These are phyloP conservation scores for Sungouiella blattae DNA, from an alignment of 805 yeast species.

Conservation along the genomic window DNA sequence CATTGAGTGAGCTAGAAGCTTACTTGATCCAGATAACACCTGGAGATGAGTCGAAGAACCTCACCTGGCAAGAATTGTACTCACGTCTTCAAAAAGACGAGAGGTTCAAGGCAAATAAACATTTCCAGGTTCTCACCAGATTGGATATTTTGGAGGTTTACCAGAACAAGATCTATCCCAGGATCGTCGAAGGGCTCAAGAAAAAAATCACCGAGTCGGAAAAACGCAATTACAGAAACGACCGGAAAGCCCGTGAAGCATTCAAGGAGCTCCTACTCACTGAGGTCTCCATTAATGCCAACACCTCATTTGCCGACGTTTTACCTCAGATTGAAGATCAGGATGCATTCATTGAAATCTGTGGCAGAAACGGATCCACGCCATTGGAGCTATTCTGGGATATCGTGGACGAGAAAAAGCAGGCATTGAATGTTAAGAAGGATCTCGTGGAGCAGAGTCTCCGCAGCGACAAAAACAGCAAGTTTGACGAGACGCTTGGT, in stretches of 20 bases:
- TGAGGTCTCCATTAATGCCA: conserved; percentile 43
- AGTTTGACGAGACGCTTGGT: conserved; percentile 14
- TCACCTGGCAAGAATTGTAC: conserved; percentile 39
- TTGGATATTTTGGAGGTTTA: conserved; percentile 59
- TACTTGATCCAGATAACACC: conserved; percentile 43
- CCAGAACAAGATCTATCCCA: conserved; percentile 34
- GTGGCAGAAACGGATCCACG: conserved; percentile 76
- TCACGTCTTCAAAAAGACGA: conserved; percentile 38
- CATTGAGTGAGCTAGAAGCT: conserved; percentile 49
- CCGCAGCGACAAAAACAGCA: conserved; percentile 22
- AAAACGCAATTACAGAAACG: conserved; percentile 47
- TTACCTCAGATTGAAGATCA: conserved; percentile 51
- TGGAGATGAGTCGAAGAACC: conserved; percentile 20
- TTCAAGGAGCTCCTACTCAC: conserved; percentile 48
- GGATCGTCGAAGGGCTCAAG: conserved; percentile 17
- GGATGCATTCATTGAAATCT: conserved; percentile 51
- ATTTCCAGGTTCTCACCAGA: conserved; percentile 48
- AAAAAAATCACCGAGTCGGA: conserved; percentile 22
- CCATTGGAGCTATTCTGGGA: conserved; percentile 79
- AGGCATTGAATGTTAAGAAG: conserved; percentile 52
- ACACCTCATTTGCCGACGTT: conserved; percentile 58
- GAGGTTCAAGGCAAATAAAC: conserved; percentile 58
- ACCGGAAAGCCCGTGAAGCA: conserved; percentile 62
- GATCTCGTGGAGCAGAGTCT: conserved; percentile 56
- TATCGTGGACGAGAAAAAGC: conserved; percentile 57